phyloP scores from a whole-genome alignment of 495 filamentous ascomycete species.

The Neurospora sublineolata region DNA sequence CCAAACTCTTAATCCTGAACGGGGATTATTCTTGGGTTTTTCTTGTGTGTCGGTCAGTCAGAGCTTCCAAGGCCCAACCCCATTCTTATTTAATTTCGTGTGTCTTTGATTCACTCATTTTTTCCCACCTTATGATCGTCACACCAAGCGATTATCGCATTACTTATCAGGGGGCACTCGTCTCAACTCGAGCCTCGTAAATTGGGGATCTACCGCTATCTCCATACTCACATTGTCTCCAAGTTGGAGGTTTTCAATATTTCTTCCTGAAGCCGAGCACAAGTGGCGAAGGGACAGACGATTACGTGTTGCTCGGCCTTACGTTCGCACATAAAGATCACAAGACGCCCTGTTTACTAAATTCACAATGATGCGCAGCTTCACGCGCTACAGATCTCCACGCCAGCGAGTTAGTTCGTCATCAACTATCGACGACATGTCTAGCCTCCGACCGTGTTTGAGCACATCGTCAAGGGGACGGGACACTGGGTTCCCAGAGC shows the following conservation, averaged over 20 bases:
- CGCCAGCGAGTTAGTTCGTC: constrained; percentile 6
- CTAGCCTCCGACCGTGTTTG: constrained; percentile 10
- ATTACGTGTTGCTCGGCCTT: neutral
- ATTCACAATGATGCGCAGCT: constrained; percentile 16
- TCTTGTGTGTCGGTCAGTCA: neutral
- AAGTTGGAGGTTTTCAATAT: neutral
- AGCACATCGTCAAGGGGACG: constrained; percentile 10
- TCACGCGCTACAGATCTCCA: constrained; percentile 7
- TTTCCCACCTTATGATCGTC: neutral
- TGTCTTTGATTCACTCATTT: neutral
- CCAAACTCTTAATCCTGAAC: neutral
- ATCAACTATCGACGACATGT: constrained; percentile 11
- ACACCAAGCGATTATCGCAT: neutral
- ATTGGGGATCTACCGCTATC: neutral
- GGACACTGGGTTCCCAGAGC: constrained; percentile 28
- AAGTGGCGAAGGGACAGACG: neutral
- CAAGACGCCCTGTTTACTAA: constrained; percentile 2
- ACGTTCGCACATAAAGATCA: neutral
- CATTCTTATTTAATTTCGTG: neutral
- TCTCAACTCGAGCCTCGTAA: neutral
- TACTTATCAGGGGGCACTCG: neutral
- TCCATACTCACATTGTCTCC: neutral
- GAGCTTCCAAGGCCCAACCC: neutral
- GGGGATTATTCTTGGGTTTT: neutral
- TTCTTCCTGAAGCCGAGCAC: neutral